Conservation (phyloP, 352 stramenopile species). For the Pythium brassicae region DNA sequence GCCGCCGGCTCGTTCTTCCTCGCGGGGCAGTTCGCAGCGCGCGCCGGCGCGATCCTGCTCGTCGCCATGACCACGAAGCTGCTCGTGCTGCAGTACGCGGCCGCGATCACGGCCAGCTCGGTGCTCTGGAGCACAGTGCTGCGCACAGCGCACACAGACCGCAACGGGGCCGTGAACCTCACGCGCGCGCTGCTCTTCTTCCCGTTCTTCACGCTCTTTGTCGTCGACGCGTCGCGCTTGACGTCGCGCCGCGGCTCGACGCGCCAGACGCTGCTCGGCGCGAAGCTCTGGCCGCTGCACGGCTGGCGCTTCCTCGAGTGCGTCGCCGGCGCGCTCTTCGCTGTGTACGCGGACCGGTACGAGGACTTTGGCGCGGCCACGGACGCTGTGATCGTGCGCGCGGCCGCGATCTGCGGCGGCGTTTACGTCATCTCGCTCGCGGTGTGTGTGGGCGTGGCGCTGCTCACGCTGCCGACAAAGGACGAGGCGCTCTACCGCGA, state of each 20-base stretch:
- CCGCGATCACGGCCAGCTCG: constrained; percentile 27
- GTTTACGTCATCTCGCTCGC: constrained; percentile 27
- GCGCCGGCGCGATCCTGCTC: constrained; percentile 54
- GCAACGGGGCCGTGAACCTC: constrained; percentile 28
- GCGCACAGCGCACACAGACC: constrained; percentile 35
- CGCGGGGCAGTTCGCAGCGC: constrained; percentile 55
- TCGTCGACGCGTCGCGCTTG: constrained; percentile 46
- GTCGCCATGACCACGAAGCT: constrained; percentile 56
- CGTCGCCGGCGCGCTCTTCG: constrained; percentile 31
- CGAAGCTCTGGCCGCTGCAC: constrained; percentile 36
- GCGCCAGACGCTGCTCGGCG: constrained; percentile 26
- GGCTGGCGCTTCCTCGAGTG: constrained; percentile 60
- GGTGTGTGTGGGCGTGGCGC: constrained; percentile 24
- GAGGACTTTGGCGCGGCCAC: constrained; percentile 51
- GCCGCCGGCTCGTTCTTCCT: constrained; percentile 42
- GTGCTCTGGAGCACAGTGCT: constrained; percentile 30
- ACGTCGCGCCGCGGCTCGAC: constrained; percentile 26
- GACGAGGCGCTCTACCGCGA: neutral
- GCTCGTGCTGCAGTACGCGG: constrained; percentile 30
- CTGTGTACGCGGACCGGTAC: constrained; percentile 40
- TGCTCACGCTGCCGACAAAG: constrained; percentile 12
- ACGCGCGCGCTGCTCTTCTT: constrained; percentile 53
- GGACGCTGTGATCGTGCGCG: constrained; percentile 28
- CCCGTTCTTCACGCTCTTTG: constrained; percentile 62
- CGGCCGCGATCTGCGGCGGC: constrained; percentile 29